phyloP scores from a whole-genome alignment of 352 stramenopile species.

The Albugo candida region DNA sequence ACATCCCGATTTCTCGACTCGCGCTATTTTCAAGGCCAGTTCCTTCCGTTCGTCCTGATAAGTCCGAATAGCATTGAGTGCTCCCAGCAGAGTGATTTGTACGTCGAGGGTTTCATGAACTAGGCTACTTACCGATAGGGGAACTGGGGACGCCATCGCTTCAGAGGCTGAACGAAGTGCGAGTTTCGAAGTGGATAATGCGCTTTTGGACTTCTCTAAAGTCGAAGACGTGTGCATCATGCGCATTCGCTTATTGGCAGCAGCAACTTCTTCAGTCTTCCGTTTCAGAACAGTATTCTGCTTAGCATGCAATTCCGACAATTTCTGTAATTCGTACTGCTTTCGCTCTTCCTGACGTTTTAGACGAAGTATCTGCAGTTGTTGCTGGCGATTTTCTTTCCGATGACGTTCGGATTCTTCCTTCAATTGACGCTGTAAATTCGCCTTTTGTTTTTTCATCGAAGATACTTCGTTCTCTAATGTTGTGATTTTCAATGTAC shows the following conservation, averaged over 20 bases:
- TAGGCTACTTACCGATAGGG: slow-evolving; percentile 3
- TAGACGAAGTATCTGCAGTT: slow-evolving; percentile 26
- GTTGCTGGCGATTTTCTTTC: slow-evolving; percentile 22
- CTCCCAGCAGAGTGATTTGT: slow-evolving; percentile 22
- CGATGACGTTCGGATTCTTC: slow-evolving; percentile 19
- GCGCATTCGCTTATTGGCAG: slow-evolving; percentile 23
- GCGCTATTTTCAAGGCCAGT: slow-evolving; percentile 21
- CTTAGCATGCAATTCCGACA: slow-evolving; percentile 17
- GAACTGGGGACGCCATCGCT: slow-evolving; percentile 6
- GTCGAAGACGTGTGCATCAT: slow-evolving; percentile 14
- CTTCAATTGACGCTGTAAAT: slow-evolving; percentile 18
- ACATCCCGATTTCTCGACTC: slow-evolving; percentile 6
- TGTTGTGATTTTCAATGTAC: slow-evolving; percentile 23
- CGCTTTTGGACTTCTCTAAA: slow-evolving; percentile 13
- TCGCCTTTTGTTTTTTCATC: slow-evolving; percentile 27
- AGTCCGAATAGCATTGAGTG: slow-evolving; percentile 26
- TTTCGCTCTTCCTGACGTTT: slow-evolving; percentile 38
- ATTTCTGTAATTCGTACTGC: slow-evolving; percentile 32
- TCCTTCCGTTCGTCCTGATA: slow-evolving; percentile 32
- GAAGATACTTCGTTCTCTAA: slow-evolving; percentile 23
- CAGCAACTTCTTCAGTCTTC: slow-evolving; percentile 30
- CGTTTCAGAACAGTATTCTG: slow-evolving; percentile 28
- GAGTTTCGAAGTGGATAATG: not conserved
- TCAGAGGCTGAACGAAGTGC: slow-evolving; percentile 2
- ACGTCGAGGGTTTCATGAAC: slow-evolving; percentile 22